Evolutionary conservation across 1,284 basidiomycete genomes (phyloP), one percentile per base, ranked within the genome.

Genomic region (Rhodotorula mucilaginosa): DNA sequence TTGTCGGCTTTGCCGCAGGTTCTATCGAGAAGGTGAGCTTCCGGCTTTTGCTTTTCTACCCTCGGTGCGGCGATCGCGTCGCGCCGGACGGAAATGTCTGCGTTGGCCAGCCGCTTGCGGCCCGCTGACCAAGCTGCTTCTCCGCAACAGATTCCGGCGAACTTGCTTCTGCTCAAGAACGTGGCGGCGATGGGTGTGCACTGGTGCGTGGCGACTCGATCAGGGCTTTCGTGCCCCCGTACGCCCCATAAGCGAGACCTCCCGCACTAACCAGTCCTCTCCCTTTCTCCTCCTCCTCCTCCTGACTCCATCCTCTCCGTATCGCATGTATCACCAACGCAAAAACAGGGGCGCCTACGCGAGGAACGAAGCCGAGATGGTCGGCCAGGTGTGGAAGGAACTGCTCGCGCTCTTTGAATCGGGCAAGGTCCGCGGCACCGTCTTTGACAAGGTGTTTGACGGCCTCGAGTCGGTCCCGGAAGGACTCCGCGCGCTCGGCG

Each of bases 111-210:
- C 39, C 39, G 39, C 12, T 44, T 2, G 39, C 6, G 16, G 15
- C 46, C 46, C 19, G n/a, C n/a, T 13, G 19, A 29, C 59, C 15
- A 7, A 18, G 51, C 6, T 26, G 23, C 7, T 71, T 47, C 15
- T 18, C 26, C 31, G 61, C 64, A 5, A 0, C 74, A 92, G 90
- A 84, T 94, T 26, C 91, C 93, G 0, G 87, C 93, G 79, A 96
- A 97, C 80, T 83, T 97, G 44, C 87, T 96, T 5, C 84, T 97
- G 15, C 84, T 96, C 47, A 96, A 96, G 82, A 93, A 95, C 77
- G 86, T 92, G 47, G 88, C 89, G 19, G 81, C 96, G 19, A 84
- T 90, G 63, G 93, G 93, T 12, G 82, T 94, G 23, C 90, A 89
- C 78, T 95, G 92, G 93, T 92, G 15, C 67, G 67, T 47, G 39